Percentiles rank a stretch among this genome's conserved stretches.
These are phyloP conservation scores for Herpetomonas samuelpessoai DNA, from an alignment of 208 protist genomes.

Conservation along the genomic window DNA sequence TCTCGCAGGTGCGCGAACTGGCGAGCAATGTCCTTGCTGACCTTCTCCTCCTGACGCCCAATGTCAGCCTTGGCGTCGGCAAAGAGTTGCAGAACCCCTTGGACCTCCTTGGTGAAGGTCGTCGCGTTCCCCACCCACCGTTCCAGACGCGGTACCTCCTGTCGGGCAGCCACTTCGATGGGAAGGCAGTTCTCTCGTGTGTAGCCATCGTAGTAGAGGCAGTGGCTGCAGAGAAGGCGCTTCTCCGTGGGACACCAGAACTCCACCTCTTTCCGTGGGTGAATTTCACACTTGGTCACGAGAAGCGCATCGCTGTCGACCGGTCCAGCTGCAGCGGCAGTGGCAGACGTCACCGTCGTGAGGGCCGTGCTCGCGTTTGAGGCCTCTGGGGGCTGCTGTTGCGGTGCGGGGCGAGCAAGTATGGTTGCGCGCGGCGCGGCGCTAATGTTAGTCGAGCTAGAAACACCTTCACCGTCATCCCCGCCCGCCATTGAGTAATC, in stretches of 20 bases:
- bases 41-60: slow-evolving; percentile 20
- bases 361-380: background rate
- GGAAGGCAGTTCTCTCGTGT: slow-evolving; percentile 57
- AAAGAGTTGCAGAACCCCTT: slow-evolving; percentile 50
- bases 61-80: slow-evolving; percentile 52
- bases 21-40: slow-evolving; percentile 31
- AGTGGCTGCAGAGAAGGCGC: slow-evolving; percentile 68
- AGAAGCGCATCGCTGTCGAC: background rate
- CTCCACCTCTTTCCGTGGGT: slow-evolving; percentile 63
- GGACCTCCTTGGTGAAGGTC: slow-evolving; percentile 62
- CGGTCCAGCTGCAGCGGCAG: background rate
- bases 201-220: slow-evolving; percentile 79
- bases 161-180: slow-evolving; percentile 43
- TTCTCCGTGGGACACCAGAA: slow-evolving; percentile 75
- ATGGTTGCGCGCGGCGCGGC: too few species aligned
- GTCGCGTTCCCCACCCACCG: slow-evolving; percentile 57
- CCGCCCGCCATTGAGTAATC: background rate
- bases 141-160: slow-evolving; percentile 46
- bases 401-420: too few species aligned
- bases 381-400: background rate
- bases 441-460: slow-evolving; percentile 1
- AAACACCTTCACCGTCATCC: background rate
- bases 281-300: slow-evolving; percentile 34
- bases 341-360: background rate
- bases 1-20: slow-evolving; percentile 36